Conservation (phyloP, 345 rosid species). For the Limnanthes douglasii region DNA sequence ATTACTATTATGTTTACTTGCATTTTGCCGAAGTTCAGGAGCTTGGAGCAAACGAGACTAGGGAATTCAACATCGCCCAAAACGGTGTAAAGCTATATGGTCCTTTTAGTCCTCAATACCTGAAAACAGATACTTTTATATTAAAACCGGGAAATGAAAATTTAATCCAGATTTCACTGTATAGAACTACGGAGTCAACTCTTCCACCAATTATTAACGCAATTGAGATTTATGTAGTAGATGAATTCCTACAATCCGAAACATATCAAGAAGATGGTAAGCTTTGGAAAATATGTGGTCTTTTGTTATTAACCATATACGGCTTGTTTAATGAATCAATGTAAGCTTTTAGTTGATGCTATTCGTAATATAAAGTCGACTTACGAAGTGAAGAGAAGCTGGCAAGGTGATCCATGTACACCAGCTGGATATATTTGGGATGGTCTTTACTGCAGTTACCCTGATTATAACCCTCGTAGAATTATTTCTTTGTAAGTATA, state of each 20-base stretch:
- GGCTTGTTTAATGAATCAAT: conserved; percentile 4
- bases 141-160: conserved; percentile 6
- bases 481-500: conserved; percentile 30
- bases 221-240: conserved; percentile 10
- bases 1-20: conserved; percentile 17
- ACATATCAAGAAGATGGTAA: conserved; percentile 20
- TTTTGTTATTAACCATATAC: background rate
- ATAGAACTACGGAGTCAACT: conserved; percentile 10
- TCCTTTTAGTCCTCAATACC: conserved; percentile 13
- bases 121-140: conserved; percentile 9
- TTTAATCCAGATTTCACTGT: background rate
- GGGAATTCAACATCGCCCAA: conserved; percentile 14
- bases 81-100: conserved; percentile 7
- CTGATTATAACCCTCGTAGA: conserved; percentile 11
- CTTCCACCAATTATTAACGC: conserved; percentile 22
- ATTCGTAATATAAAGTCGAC: conserved; percentile 15
- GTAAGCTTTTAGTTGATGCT: conserved; percentile 15
- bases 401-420: conserved; percentile 45
- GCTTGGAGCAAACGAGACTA: conserved; percentile 12
- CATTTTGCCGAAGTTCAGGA: conserved; percentile 26
- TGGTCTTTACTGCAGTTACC: conserved; percentile 20
- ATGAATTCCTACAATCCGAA: conserved; percentile 6
- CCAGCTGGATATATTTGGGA: conserved; percentile 21
- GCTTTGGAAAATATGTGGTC: background rate
- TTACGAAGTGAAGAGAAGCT: conserved; percentile 17